Conservation (phyloP, 2,329 filamentous ascomycete genomes). For the Annulohypoxylon truncatum region DNA sequence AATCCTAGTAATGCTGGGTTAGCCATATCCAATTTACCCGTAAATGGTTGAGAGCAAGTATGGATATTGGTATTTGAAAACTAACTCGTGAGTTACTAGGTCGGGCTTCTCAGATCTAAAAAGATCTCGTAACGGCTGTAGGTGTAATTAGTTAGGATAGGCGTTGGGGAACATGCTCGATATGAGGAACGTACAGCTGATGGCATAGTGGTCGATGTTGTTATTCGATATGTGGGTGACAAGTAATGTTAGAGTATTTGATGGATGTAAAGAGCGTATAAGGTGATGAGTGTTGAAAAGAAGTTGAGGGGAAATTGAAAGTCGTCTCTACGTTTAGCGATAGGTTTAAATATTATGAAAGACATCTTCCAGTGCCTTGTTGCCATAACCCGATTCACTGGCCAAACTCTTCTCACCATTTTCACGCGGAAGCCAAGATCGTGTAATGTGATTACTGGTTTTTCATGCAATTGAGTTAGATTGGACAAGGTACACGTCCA, state of each 20-base stretch:
- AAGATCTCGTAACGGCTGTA: constrained; percentile 8
- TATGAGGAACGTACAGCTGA: neutral
- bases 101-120: neutral
- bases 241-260: no score
- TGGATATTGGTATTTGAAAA: neutral
- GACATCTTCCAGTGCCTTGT: neutral
- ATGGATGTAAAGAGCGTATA: neutral
- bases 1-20: constrained; percentile 13
- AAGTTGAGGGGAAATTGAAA: neutral
- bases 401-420: neutral
- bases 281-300: neutral
- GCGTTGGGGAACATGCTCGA: neutral
- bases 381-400: neutral
- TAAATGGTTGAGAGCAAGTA: neutral
- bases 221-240: neutral
- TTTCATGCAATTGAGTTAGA: neutral
- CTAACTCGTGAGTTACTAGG: constrained; percentile 29
- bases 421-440: neutral
- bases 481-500: neutral
- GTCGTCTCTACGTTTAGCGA: neutral
- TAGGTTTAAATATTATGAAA: neutral
- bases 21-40: neutral
- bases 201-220: neutral
- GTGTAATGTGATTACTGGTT: neutral
- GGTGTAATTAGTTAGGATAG: neutral